phyloP scores from a whole-genome alignment of 306 rosid genomes.

The Urtica urens region DNA sequence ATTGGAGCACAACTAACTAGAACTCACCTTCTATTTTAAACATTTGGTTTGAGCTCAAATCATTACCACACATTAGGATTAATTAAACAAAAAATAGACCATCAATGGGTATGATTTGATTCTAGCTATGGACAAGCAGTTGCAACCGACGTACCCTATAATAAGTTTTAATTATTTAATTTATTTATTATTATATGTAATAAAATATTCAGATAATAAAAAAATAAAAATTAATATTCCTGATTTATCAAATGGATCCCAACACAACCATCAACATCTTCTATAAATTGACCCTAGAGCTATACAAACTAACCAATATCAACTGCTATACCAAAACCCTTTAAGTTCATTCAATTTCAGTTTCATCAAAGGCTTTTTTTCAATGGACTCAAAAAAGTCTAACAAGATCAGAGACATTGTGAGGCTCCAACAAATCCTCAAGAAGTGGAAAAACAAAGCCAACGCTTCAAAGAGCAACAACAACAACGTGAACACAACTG shows the following conservation, averaged over 20 bases:
- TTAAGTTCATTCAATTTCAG: no score
- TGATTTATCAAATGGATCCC: neutral
- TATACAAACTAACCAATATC: neutral
- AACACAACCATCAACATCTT: constrained; percentile 12
- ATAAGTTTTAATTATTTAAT: neutral
- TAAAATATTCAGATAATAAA: constrained; percentile 11
- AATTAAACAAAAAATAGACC: constrained; percentile 12
- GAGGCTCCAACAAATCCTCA: constrained; percentile 84
- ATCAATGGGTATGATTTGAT: neutral
- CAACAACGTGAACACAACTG: neutral
- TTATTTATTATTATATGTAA: neutral
- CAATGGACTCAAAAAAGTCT: constrained; percentile 78
- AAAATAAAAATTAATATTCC: neutral
- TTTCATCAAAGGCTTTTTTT: no score
- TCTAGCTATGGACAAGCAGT: constrained; percentile 16
- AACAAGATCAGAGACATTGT: constrained; percentile 89
- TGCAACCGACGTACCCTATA: constrained; percentile 27
- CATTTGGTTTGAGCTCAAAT: no score
- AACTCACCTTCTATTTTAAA: no score
- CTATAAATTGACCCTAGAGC: constrained; percentile 28
- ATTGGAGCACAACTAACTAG: no score
- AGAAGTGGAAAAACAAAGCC: constrained; percentile 88
- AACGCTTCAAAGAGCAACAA: constrained; percentile 38
- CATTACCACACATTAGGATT: constrained; percentile 2
- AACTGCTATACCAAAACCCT: no score